Evolutionary conservation across 2,329 filamentous ascomycete genomes (phyloP), one percentile per base, ranked within the genome.

Genomic region (Neopestalotiopsis sp.): DNA sequence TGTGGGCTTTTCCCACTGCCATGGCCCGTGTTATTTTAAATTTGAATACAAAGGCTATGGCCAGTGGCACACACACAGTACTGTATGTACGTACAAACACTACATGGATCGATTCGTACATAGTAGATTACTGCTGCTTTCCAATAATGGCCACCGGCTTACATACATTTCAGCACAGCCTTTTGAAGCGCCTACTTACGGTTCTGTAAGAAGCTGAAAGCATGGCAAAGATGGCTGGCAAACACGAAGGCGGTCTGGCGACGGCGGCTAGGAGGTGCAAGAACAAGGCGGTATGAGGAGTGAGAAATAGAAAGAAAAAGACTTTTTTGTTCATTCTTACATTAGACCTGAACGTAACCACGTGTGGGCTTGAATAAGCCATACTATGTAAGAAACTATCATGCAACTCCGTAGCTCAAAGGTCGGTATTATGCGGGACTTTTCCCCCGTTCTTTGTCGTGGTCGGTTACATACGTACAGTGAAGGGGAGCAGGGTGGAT

Each of bases 311-410:
- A 28, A 28, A 53, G 10, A 38, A 38, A 38, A 53, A 53, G 45
- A n/a, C 45, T 53, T 53, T 20, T 53, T 53, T 53, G 17, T 53
- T 24, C 14, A 17, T n/a, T n/a, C 45, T n/a, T 53, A 20, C 17
- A 20, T 53, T 24, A 53, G 45, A 53, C 17, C 17, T 53, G 45
- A 53, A 53, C 45, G 34, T 38, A 38, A 53, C 45, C 45, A 7
- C 20, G 45, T 53, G 45, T 53, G 45, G 45, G 45, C 45, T 53
- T 20, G 6, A 10, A 10, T 14, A n/a, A 14, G 45, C 45, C 45
- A n/a, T 53, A 53, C 45, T 53, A 53, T 53, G 45, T 53, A 53
- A 53, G 45, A 53, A 53, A 53, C 45, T 53, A 17, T 53, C 24
- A 28, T 28, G 24, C 24, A 28, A 53, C 17, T 20, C 6, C 10